A percentile compares a stretch with the other conserved stretches of the same genome.
Conservation (phyloP, 2,329 filamentous ascomycete species). For the Fusarium nurragi region DNA sequence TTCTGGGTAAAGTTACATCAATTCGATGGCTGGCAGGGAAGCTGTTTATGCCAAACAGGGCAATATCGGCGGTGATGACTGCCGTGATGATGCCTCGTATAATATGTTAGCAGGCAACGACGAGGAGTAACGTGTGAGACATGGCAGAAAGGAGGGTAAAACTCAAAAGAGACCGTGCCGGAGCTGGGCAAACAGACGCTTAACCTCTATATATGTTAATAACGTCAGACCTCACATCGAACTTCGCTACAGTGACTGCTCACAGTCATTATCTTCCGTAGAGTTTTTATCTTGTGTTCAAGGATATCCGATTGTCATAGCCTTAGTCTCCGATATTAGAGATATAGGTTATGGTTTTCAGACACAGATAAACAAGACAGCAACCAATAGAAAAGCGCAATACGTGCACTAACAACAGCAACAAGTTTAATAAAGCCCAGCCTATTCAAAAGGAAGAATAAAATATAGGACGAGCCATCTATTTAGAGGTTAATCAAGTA, state of each 20-base stretch:
- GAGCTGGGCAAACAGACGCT: too few species aligned
- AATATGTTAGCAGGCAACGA: background rate
- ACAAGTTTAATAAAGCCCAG: too few species aligned
- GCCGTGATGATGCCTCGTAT: background rate
- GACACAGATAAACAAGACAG: background rate
- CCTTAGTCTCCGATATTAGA: background rate
- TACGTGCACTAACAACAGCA: too few species aligned
- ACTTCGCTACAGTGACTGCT: conserved; percentile 21
- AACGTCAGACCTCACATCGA: too few species aligned
- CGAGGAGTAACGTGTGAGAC: too few species aligned
- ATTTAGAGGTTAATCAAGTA: too few species aligned
- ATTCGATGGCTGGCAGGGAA: background rate
- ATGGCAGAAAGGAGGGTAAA: too few species aligned
- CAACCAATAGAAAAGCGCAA: too few species aligned
- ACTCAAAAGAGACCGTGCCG: too few species aligned
- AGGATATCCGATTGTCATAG: background rate
- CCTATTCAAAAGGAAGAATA: too few species aligned
- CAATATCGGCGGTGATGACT: background rate
- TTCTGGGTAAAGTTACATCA: background rate
- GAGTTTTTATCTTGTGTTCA: background rate
- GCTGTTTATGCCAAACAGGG: conserved; percentile 1
- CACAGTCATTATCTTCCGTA: conserved; percentile 30
- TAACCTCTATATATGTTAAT: too few species aligned
- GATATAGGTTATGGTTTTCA: background rate
- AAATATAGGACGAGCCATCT: too few species aligned